Evolutionary conservation across 768 basidiomycete species (phyloP).

Genomic region (Galerina marginata): DNA sequence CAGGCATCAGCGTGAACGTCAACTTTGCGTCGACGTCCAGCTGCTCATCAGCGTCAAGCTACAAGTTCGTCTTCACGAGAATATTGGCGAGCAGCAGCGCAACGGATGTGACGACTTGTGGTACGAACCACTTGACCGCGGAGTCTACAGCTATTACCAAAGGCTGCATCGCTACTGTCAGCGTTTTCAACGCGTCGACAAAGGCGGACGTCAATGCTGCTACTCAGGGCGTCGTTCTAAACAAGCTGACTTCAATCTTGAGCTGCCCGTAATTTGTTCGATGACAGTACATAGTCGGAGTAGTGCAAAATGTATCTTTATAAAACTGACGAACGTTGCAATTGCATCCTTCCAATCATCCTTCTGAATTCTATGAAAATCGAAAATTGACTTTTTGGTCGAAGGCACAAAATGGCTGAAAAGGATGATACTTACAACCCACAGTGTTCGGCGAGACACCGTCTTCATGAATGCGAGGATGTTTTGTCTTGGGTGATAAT

Average conservation of each 20-base stretch:
- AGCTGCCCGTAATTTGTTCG: slow-evolving; percentile 20
- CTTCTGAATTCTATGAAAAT: no score
- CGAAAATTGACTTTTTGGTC: no score
- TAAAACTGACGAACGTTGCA: no score
- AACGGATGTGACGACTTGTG: slow-evolving; percentile 52
- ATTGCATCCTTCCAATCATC: no score
- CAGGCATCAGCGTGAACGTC: slow-evolving; percentile 50
- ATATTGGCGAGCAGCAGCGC: slow-evolving; percentile 30
- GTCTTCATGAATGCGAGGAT: no score
- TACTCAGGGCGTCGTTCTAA: slow-evolving; percentile 44
- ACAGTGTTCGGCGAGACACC: no score
- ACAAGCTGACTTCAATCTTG: slow-evolving; percentile 39
- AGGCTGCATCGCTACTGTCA: slow-evolving; percentile 54
- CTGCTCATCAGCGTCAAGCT: slow-evolving; percentile 44
- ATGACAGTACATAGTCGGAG: no score
- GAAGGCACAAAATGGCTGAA: no score
- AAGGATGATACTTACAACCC: no score
- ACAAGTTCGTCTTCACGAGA: slow-evolving; percentile 51
- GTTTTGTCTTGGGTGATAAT: no score
- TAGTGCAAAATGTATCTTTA: no score
- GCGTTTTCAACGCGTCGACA: slow-evolving; percentile 47
- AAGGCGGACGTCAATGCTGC: slow-evolving; percentile 49
- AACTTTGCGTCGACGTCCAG: slow-evolving; percentile 49
- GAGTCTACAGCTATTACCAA: slow-evolving; percentile 44
- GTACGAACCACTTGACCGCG: slow-evolving; percentile 44